Evolutionary conservation across 441 rosid species (phyloP).

Genomic region (Adansonia grandidieri): DNA sequence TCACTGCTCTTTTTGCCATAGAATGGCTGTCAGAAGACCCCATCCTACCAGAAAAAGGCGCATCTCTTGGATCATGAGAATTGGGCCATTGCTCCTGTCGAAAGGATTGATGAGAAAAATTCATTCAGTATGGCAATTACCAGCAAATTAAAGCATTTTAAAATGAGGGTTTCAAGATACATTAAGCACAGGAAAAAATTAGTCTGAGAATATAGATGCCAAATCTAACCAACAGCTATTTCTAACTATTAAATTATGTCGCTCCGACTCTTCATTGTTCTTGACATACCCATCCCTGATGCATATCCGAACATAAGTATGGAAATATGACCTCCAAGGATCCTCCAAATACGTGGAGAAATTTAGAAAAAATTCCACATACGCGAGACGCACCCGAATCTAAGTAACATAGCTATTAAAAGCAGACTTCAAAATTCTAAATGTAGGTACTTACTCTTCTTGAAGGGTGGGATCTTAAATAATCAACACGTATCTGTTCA

Average conservation of each 20-base stretch:
- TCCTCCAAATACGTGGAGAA: background rate
- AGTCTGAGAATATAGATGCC: background rate
- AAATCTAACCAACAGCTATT: constrained; percentile 14
- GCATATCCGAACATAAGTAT: background rate
- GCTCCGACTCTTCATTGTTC: constrained; percentile 2
- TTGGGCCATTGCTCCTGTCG: constrained; percentile 64
- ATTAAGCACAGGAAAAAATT: background rate
- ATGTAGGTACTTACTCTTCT: constrained; percentile 67
- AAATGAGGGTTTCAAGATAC: constrained; percentile 16
- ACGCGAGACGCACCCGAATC: background rate
- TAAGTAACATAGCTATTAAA: background rate
- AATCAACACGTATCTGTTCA: constrained; percentile 88
- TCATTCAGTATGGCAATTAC: constrained; percentile 15
- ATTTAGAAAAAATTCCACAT: background rate
- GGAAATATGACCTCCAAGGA: background rate
- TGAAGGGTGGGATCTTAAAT: constrained; percentile 67
- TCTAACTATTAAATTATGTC: background rate
- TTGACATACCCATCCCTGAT: background rate
- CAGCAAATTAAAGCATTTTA: background rate
- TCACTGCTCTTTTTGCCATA: constrained; percentile 63
- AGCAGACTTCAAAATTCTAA: constrained; percentile 17
- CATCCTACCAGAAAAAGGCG: constrained; percentile 42
- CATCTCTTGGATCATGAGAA: constrained; percentile 58
- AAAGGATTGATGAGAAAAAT: constrained; percentile 30
- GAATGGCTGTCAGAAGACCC: constrained; percentile 43